Evolutionary conservation across 345 rosid species (phyloP), one percentile per base, ranked within the genome.

Genomic region (Eucalyptus viminalis): DNA sequence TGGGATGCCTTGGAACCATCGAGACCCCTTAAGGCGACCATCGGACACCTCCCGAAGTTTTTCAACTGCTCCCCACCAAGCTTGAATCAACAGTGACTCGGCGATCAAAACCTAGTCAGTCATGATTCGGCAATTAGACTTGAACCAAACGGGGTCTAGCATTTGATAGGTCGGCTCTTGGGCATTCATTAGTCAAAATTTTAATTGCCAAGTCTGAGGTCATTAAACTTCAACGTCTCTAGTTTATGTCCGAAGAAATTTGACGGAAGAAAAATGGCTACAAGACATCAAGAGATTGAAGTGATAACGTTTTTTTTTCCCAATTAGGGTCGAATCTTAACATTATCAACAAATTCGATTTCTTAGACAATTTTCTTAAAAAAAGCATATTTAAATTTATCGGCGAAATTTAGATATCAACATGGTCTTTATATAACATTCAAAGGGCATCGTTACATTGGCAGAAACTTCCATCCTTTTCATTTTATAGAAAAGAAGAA

Each of bases 391-490:
- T 60, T 60, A 12, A 29, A 27, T 29, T 60, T 27, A 60, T 16
- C 4, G 4, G 8, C 1, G 0, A 5, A 60, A 60, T 60, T 27
- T 12, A 60, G 0, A 0, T 60, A 8, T 27, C 1, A 3, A 27
- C 67, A 60, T 12, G 16, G 4, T 1, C 3, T 60, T 60, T 60
- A 0, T 11, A 60, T 12, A 60, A 60, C 31, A 60, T 60, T 11
- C 8, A 27, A 27, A 12, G 15, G 4, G 16, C 2, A 60, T 60
- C 0, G 1, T 60, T 6, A 25, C 8, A 13, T 60, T 60, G 67
- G 31, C 2, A 2, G 4, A 14, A 27, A 11, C 31, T 60, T 27
- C 31, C 16, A 27, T 25, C 8, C 31, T 27, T 58, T 25, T 24
- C 14, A 58, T 58, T 25, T 60, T 11, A 60, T 60, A 25, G 27